These are phyloP conservation scores for Mycena galopus DNA, from an alignment of 768 basidiomycete species.

Conservation along the genomic window DNA sequence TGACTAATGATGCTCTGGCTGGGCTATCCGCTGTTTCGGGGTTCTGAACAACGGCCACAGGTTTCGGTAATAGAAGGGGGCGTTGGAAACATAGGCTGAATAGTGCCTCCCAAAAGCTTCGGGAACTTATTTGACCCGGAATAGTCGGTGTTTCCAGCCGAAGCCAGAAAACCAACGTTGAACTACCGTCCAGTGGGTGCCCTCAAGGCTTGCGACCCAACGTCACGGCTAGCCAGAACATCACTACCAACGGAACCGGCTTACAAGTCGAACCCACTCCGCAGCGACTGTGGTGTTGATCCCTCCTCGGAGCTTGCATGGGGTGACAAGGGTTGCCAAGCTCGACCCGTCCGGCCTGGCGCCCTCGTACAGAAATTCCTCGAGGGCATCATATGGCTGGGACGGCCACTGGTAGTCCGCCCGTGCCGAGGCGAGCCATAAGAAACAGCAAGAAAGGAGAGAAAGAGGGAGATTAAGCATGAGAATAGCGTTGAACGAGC, in stretches of 20 bases:
- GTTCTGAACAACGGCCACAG: no score
- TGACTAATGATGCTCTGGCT: not conserved
- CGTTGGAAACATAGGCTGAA: no score
- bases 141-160: no score
- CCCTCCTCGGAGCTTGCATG: slow-evolving; percentile 43
- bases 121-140: no score
- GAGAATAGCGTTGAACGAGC: slow-evolving; percentile 16
- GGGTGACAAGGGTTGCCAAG: slow-evolving; percentile 45
- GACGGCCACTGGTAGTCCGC: slow-evolving; percentile 49
- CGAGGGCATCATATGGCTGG: slow-evolving; percentile 51
- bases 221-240: not conserved
- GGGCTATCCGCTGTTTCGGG: no score
- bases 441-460: slow-evolving; percentile 13
- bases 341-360: slow-evolving; percentile 49
- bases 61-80: no score
- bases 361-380: slow-evolving; percentile 53
- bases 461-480: slow-evolving; percentile 27
- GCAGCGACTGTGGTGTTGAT: slow-evolving; percentile 52
- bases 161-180: no score
- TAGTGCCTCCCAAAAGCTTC: no score
- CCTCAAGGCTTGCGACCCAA: not conserved
- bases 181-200: no score
- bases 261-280: slow-evolving; percentile 56
- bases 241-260: slow-evolving; percentile 21
- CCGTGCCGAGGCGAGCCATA: slow-evolving; percentile 6